Conservation (phyloP, 495 filamentous ascomycete species). For the Penicillium psychrofluorescens region DNA sequence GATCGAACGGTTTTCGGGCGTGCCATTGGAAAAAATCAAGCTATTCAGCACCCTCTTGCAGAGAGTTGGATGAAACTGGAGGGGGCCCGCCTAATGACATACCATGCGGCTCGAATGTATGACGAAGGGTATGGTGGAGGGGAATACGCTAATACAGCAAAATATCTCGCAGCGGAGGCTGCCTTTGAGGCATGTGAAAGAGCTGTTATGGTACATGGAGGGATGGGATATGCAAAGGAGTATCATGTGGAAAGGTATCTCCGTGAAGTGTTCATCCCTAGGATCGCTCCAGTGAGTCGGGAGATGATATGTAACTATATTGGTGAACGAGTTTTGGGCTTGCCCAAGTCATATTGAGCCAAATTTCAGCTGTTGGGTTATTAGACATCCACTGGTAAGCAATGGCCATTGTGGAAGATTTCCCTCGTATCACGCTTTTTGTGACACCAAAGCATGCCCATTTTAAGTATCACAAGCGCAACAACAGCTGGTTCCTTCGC, state of each 20-base stretch:
- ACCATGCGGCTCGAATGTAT: constrained; percentile 69
- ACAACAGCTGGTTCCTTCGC: too few relatives aligned
- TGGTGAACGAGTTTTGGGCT: constrained; percentile 57
- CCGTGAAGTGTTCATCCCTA: constrained; percentile 66
- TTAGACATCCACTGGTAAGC: too few relatives aligned
- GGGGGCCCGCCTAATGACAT: constrained; percentile 69
- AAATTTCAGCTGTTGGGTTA: too few relatives aligned
- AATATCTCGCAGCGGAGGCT: constrained; percentile 74
- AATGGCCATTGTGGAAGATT: too few relatives aligned
- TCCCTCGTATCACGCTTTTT: too few relatives aligned
- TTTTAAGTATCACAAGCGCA: too few relatives aligned
- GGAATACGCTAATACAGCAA: constrained; percentile 61
- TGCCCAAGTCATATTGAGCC: constrained; percentile 12
- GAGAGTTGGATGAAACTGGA: constrained; percentile 72
- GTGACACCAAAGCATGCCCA: too few relatives aligned
- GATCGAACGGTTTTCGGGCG: constrained; percentile 64
- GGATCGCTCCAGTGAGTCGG: constrained; percentile 67
- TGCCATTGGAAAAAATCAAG: constrained; percentile 69
- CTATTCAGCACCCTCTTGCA: constrained; percentile 67
- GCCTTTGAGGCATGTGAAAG: constrained; percentile 69
- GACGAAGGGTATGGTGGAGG: constrained; percentile 56
- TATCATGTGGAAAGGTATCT: constrained; percentile 75
- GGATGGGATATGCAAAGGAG: constrained; percentile 73
- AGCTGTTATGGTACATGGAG: constrained; percentile 59
- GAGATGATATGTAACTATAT: constrained; percentile 80